Evolutionary conservation across 2,329 filamentous ascomycete species (phyloP), one percentile per base, ranked within the genome.

Genomic region (Aspergillus bombycis): DNA sequence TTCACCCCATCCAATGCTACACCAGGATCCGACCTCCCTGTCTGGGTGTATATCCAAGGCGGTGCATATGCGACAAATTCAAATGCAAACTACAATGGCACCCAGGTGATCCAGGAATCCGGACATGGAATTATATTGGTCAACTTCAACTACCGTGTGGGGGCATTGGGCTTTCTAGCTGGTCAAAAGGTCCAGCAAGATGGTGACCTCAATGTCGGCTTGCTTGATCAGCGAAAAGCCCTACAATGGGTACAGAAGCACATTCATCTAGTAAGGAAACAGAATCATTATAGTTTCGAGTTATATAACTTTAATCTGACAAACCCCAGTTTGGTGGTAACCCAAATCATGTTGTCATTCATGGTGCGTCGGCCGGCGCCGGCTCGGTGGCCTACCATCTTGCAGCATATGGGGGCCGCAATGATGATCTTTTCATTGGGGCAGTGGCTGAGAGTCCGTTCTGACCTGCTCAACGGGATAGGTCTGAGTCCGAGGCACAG

Each of bases 111-210:
- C 12, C 72, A 79, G 4, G 86, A 85, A 1, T 84, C 85, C 23
- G 81, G 83, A 16, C 76, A 84, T 57, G 80, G 84, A 45, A 87
- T 92, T 32, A 77, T 93, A 0, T 85, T 92, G 0, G 89, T 93
- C 2, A 88, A 83, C 14, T 84, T 91, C 76, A 93, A 92, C 75
- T 93, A 93, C 73, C 83, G 88, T 8, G 85, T 91, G 8, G 87
- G 87, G 0, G 77, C 86, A 0, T 85, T 85, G 68, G 89, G 88
- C 0, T 91, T 90, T 67, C 79, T 91, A 1, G 84, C 86, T 0
- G 83, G 86, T 54, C 82, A 86, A 45, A 78, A 83, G 34, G 80
- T 90, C 11, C 81, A 82, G 43, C 71, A 77, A 6, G 77, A 86
- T 66, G 88, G 88, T 0, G 81, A 84, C 56, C 79, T 90, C 10